Evolutionary conservation across 1,284 basidiomycete species (phyloP).

Genomic region (Amylostereum areolatum): DNA sequence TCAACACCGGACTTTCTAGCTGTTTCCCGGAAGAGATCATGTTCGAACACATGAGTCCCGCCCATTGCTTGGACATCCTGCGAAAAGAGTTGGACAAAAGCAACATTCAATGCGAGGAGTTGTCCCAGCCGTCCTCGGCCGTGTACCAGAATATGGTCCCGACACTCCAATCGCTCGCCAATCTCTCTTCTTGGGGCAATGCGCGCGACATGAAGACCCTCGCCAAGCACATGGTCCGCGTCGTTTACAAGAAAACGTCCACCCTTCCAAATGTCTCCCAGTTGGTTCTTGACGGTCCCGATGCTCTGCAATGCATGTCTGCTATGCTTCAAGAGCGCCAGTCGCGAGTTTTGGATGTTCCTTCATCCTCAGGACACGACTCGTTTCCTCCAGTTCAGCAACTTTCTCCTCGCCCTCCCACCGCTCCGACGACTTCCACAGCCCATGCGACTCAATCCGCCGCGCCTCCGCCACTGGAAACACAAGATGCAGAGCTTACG

Average conservation of each 20-base stretch:
- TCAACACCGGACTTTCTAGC: conserved; percentile 60
- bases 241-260: not conserved
- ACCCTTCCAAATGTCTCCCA: not conserved
- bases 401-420: not conserved
- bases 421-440: not conserved
- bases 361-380: too few species aligned
- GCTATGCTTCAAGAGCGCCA: not conserved
- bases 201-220: conserved; percentile 29
- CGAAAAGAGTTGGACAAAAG: conserved; percentile 38
- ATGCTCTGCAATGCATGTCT: not conserved
- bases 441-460: not conserved
- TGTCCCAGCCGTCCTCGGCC: conserved; percentile 28
- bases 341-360: not conserved
- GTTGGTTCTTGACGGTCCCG: not conserved
- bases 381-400: not conserved
- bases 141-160: conserved; percentile 29
- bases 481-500: too few species aligned
- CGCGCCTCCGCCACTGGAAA: not conserved
- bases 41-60: conserved; percentile 47
- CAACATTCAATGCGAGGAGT: conserved; percentile 28
- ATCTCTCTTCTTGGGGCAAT: conserved; percentile 54
- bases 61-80: conserved; percentile 45
- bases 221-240: not conserved
- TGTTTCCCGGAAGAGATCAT: conserved; percentile 57
- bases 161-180: conserved; percentile 34